These are phyloP conservation scores for Pachyrhizus erosus DNA, from an alignment of 306 rosid species.

Conservation along the genomic window DNA sequence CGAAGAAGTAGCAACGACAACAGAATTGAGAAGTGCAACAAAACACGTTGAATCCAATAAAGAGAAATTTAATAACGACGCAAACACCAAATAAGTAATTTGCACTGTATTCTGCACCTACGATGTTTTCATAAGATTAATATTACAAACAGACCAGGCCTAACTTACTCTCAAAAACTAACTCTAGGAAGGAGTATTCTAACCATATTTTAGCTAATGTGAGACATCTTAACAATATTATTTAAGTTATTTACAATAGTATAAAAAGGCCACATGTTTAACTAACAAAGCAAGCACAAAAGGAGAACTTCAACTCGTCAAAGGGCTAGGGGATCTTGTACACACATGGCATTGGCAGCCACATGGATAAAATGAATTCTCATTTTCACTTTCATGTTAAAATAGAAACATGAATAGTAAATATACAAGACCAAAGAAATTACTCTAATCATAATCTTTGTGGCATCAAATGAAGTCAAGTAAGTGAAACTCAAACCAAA, in stretches of 20 bases:
- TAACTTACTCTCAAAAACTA: not conserved
- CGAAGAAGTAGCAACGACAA: not conserved
- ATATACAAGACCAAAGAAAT: not conserved
- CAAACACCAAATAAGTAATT: not conserved
- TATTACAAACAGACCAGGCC: not conserved
- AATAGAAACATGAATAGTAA: not conserved
- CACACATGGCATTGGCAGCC: not conserved
- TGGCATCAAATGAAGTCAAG: constrained; percentile 22
- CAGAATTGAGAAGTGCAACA: not conserved
- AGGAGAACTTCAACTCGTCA: constrained; percentile 18
- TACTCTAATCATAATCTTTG: constrained; percentile 8
- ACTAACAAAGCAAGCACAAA: not conserved
- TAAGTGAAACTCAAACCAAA: constrained; percentile 12
- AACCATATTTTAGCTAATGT: not conserved
- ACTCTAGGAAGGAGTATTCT: not conserved
- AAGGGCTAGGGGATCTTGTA: constrained; percentile 14
- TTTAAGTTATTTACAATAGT: not conserved
- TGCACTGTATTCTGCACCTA: too few species aligned
- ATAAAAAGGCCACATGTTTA: not conserved
- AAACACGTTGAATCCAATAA: constrained; percentile 4
- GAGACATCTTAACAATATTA: not conserved
- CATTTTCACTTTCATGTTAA: not conserved
- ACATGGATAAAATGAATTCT: not conserved
- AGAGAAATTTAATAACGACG: not conserved
- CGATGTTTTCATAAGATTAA: not conserved